phyloP scores from a whole-genome alignment of 2,329 filamentous ascomycete species.

The Paecilomyces niveus region DNA sequence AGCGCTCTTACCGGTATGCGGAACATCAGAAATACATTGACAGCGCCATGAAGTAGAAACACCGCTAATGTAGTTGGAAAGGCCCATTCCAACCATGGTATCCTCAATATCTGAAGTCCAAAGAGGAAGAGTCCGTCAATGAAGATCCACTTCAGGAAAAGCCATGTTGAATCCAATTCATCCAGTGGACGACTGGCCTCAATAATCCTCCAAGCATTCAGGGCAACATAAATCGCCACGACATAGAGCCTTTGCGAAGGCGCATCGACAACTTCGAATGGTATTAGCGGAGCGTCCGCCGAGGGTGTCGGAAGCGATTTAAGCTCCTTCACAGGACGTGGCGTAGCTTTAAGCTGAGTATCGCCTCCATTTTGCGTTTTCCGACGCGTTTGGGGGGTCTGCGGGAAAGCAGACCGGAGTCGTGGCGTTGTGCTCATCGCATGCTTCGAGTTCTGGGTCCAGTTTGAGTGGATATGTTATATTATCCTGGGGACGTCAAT shows the following conservation, averaged over 20 bases:
- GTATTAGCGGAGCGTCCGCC: conserved; percentile 59
- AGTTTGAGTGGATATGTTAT: not conserved
- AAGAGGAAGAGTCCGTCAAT: conserved; percentile 85
- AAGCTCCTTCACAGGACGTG: conserved; percentile 14
- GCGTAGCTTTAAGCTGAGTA: conserved; percentile 18
- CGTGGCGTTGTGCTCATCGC: conserved; percentile 79
- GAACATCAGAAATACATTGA: conserved; percentile 89
- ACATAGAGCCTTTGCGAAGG: conserved; percentile 87
- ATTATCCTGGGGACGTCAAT: not conserved
- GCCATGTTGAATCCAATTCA: conserved; percentile 77
- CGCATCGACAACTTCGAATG: conserved; percentile 74
- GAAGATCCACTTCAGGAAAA: conserved; percentile 88
- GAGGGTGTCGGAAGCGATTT: conserved; percentile 18
- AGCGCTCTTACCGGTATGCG: conserved; percentile 61
- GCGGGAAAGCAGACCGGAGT: conserved; percentile 73
- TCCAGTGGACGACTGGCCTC: conserved; percentile 77
- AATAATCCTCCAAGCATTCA: conserved; percentile 79
- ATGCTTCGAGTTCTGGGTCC: conserved; percentile 37
- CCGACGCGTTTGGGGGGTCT: conserved; percentile 56
- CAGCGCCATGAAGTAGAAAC: conserved; percentile 63
- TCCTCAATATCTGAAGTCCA: conserved; percentile 75
- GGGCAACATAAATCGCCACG: conserved; percentile 64
- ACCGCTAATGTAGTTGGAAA: conserved; percentile 63
- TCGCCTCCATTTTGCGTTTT: conserved; percentile 25
- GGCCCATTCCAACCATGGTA: conserved; percentile 94